Percentiles rank a stretch among this genome's conserved stretches.
Conservation (phyloP, 441 rosid species). For the Eutrema salsugineum region DNA sequence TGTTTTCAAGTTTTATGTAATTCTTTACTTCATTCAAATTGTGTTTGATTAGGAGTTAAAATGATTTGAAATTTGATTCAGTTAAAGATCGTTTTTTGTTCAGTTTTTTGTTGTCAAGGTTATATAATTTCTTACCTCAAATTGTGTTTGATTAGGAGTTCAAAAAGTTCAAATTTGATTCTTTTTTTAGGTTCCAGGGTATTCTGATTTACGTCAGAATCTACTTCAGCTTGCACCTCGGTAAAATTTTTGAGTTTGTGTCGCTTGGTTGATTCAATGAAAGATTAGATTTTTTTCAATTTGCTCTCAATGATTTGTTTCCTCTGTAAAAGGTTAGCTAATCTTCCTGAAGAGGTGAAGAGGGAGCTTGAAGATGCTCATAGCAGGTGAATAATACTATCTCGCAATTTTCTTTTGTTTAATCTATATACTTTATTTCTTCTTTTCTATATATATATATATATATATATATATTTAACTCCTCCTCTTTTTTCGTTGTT, state of each 20-base stretch:
- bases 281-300: neutral
- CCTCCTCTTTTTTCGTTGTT: neutral
- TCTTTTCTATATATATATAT: no score
- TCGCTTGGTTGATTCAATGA: neutral
- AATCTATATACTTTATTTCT: neutral
- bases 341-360: conserved; percentile 75
- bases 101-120: no score
- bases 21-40: no score
- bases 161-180: no score
- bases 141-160: no score
- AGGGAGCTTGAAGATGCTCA: conserved; percentile 84
- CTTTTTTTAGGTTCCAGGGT: conserved; percentile 74
- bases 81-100: no score
- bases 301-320: neutral
- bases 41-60: no score
- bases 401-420: neutral
- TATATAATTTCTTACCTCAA: no score
- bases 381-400: conserved; percentile 54
- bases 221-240: conserved; percentile 77
- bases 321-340: conserved; percentile 58
- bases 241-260: conserved; percentile 25
- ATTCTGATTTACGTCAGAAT: conserved; percentile 59
- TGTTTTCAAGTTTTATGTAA: no score
- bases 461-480: no score
- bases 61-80: no score